Evolutionary conservation across 2,329 filamentous ascomycete species (phyloP).

Genomic region (Aspergillus intermedius): DNA sequence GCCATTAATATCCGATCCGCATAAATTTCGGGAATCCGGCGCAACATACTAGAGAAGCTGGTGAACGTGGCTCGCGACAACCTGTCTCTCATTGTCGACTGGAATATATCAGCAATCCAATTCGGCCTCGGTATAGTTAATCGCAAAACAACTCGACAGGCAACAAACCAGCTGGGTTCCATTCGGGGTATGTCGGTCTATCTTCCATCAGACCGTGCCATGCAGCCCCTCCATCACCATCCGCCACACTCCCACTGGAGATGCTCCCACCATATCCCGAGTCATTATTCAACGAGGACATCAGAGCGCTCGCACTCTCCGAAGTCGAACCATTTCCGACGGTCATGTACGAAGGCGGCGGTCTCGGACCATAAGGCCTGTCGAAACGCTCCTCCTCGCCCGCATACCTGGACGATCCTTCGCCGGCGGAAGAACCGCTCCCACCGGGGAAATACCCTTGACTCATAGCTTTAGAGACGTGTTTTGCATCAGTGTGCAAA

Average conservation of each 20-base stretch:
- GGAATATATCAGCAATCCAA: conserved; percentile 14
- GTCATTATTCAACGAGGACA: conserved; percentile 75
- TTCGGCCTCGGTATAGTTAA: neutral
- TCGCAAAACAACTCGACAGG: neutral
- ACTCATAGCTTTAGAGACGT: conserved; percentile 29
- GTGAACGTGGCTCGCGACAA: conserved; percentile 75
- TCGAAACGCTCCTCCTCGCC: conserved; percentile 20
- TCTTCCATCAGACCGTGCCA: conserved; percentile 55
- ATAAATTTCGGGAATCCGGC: neutral
- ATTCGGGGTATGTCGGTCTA: conserved; percentile 48
- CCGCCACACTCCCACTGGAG: conserved; percentile 53
- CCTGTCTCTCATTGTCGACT: conserved; percentile 58
- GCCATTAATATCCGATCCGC: conserved; percentile 10
- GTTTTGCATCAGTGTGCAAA: conserved; percentile 8
- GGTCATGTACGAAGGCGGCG: conserved; percentile 69
- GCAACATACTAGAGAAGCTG: conserved; percentile 70
- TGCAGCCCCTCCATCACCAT: conserved; percentile 29
- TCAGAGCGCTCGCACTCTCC: conserved; percentile 71
- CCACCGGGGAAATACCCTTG: conserved; percentile 36
- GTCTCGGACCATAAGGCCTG: conserved; percentile 23
- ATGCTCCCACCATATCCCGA: conserved; percentile 87
- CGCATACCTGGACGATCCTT: conserved; percentile 29
- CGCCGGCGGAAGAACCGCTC: conserved; percentile 28
- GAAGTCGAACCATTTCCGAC: conserved; percentile 77
- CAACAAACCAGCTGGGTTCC: conserved; percentile 37